Evolutionary conservation across 2,329 filamentous ascomycete genomes (phyloP).

Genomic region (Ceratocystiopsis minuta): DNA sequence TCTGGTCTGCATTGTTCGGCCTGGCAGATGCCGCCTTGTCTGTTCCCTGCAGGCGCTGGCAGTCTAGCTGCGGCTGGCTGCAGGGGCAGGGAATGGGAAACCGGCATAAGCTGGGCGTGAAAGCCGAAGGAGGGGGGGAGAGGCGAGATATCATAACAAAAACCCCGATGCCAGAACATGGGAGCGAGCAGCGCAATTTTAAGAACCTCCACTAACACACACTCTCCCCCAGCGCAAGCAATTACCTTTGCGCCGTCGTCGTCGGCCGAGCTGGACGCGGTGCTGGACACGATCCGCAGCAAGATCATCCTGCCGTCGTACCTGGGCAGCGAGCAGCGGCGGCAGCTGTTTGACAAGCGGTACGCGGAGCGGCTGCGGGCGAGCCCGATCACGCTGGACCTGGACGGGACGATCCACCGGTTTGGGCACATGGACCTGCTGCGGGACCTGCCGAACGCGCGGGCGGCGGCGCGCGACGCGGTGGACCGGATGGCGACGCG

Average conservation of each 20-base stretch:
- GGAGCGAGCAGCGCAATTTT: too few relatives aligned
- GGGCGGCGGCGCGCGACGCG: conserved; percentile 19
- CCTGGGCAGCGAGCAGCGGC: conserved; percentile 33
- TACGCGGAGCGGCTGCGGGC: conserved; percentile 29
- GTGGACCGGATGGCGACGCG: conserved; percentile 27
- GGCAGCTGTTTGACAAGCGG: conserved; percentile 30
- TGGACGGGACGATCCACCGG: conserved; percentile 36
- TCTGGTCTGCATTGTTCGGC: background rate
- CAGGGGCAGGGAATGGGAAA: conserved; percentile 1
- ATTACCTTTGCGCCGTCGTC: conserved; percentile 32
- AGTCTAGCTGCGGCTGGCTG: conserved; percentile 1
- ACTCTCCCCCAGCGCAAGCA: conserved; percentile 15
- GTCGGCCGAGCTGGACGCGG: conserved; percentile 31
- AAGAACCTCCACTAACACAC: background rate
- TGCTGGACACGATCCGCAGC: conserved; percentile 34
- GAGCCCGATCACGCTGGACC: conserved; percentile 39
- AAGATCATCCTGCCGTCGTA: conserved; percentile 45
- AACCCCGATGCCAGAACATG: too few relatives aligned
- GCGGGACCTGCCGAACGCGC: conserved; percentile 25
- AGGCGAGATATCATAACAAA: too few relatives aligned
- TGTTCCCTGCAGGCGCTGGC: background rate
- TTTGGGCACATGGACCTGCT: conserved; percentile 29
- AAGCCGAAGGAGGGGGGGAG: too few relatives aligned
- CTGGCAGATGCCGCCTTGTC: background rate
- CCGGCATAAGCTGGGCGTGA: background rate